Evolutionary conservation across 495 filamentous ascomycete species (phyloP).

Genomic region (Podospora pseudopauciseta): DNA sequence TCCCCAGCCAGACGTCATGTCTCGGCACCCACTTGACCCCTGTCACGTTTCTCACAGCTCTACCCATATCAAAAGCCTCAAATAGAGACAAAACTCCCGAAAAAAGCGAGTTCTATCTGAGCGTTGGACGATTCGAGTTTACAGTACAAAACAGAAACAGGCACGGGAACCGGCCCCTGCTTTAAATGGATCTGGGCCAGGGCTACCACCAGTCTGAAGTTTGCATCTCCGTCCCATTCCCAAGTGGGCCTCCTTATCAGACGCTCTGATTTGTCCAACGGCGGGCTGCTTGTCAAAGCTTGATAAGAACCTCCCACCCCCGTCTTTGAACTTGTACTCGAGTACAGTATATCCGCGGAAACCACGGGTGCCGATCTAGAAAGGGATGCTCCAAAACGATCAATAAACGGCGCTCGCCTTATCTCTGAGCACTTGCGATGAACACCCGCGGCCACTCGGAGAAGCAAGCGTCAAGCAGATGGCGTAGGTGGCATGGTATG

Average conservation of each 20-base stretch:
- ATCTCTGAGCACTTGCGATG: neutral
- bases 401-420: neutral
- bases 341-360: conserved; percentile 23
- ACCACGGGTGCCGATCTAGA: neutral
- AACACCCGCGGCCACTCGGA: neutral
- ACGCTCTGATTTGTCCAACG: conserved; percentile 20
- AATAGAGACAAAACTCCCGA: neutral
- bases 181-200: neutral
- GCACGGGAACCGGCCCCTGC: neutral
- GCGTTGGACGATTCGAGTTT: neutral
- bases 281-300: conserved; percentile 14
- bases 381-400: neutral
- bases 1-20: conserved; percentile 8
- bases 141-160: neutral
- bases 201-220: conserved; percentile 2
- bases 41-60: neutral
- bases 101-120: neutral
- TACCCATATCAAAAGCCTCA: neutral
- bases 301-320: conserved; percentile 26
- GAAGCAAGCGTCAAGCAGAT: conserved; percentile 8
- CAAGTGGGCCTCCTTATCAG: conserved; percentile 30
- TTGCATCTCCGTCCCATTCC: conserved; percentile 26
- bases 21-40: conserved; percentile 4
- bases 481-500: neutral
- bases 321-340: conserved; percentile 1